Percentiles rank a stretch among this genome's conserved stretches.
These are phyloP conservation scores for Arthromyces matolae DNA, from an alignment of 768 basidiomycete genomes.

Conservation along the genomic window DNA sequence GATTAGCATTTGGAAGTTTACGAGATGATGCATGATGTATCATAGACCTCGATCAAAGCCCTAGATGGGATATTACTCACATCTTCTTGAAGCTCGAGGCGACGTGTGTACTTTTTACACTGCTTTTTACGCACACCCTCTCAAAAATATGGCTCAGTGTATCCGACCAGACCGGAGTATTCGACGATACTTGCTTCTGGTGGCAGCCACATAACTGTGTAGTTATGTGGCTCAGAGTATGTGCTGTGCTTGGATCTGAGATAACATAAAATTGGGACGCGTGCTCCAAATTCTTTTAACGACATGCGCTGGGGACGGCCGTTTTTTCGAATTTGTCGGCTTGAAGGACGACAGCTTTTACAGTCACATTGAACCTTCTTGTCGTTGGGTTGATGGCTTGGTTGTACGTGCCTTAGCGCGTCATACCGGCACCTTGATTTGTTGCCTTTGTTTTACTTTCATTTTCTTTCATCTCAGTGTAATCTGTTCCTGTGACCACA, in stretches of 20 bases:
- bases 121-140: too few relatives aligned
- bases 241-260: background rate
- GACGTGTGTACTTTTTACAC: too few relatives aligned
- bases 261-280: too few relatives aligned
- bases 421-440: background rate
- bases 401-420: slow-evolving; percentile 1
- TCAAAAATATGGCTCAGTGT: too few relatives aligned
- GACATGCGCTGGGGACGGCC: too few relatives aligned
- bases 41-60: slow-evolving; percentile 11
- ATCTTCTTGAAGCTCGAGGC: too few relatives aligned
- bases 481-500: slow-evolving; percentile 14
- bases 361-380: background rate
- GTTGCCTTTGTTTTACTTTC: background rate
- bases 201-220: too few relatives aligned
- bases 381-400: background rate
- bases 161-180: slow-evolving; percentile 12
- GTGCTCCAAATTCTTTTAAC: too few relatives aligned
- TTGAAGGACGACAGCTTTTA: too few relatives aligned
- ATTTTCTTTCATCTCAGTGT: slow-evolving; percentile 4
- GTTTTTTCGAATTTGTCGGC: too few relatives aligned
- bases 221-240: too few relatives aligned
- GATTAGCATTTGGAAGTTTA: background rate
- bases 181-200: background rate
- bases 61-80: slow-evolving; percentile 7
- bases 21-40: too few relatives aligned